Evolutionary conservation across 1,284 basidiomycete species (phyloP).

Genomic region (Malassezia psittaci): DNA sequence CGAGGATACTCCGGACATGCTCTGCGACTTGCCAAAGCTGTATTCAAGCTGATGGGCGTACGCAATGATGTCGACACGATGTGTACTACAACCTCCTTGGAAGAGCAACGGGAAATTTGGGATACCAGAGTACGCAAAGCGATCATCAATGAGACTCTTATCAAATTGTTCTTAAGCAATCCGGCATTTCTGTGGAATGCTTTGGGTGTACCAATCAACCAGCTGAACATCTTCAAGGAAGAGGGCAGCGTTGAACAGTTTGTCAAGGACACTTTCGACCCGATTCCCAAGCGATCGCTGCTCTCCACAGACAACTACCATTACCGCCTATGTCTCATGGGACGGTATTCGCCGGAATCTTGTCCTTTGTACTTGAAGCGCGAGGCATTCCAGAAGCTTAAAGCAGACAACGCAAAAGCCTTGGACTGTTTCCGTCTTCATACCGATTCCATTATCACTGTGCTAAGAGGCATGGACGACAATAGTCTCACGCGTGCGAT

Average conservation of each 20-base stretch:
- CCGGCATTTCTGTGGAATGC: constrained; percentile 68
- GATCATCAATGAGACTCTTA: constrained; percentile 60
- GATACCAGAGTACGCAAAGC: constrained; percentile 56
- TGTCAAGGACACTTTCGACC: constrained; percentile 46
- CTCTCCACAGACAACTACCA: constrained; percentile 46
- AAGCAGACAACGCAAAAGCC: constrained; percentile 51
- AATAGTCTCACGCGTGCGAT: constrained; percentile 49
- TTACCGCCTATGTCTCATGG: constrained; percentile 54
- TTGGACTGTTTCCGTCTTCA: constrained; percentile 64
- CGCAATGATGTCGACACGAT: constrained; percentile 55
- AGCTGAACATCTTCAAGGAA: constrained; percentile 61
- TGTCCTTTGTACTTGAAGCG: constrained; percentile 66
- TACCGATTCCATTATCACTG: constrained; percentile 66
- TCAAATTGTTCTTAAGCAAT: constrained; percentile 54
- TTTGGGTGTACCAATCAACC: constrained; percentile 66
- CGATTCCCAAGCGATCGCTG: constrained; percentile 32
- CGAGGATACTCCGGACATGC: constrained; percentile 59
- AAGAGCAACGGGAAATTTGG: constrained; percentile 63
- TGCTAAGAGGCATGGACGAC: constrained; percentile 50
- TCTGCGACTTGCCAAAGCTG: constrained; percentile 58
- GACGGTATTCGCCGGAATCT: constrained; percentile 59
- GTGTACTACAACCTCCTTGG: constrained; percentile 55
- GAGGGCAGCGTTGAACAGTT: constrained; percentile 54
- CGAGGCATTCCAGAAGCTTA: constrained; percentile 58
- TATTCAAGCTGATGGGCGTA: constrained; percentile 60